Conservation (phyloP, 306 rosid species). For the Carpinus viminea region DNA sequence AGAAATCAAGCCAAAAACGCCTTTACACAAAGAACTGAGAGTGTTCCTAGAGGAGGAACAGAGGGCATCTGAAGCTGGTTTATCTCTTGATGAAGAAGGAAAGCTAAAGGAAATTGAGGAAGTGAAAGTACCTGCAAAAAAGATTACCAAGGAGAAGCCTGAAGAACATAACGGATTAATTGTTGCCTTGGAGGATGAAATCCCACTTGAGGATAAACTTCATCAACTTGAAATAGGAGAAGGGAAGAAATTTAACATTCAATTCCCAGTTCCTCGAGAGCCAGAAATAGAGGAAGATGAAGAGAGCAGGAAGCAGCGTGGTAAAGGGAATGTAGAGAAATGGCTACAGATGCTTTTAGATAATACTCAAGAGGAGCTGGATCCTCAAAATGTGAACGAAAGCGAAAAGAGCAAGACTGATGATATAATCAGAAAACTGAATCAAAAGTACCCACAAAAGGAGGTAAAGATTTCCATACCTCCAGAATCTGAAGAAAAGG, state of each 20-base stretch:
- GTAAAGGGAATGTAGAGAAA: conserved; percentile 90
- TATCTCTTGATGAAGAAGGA: conserved; percentile 46
- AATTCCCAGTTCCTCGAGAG: conserved; percentile 38
- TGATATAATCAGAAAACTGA: conserved; percentile 46
- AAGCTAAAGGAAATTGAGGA: conserved; percentile 41
- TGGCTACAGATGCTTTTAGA: conserved; percentile 94
- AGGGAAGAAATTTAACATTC: conserved; percentile 37
- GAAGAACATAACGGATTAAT: conserved; percentile 42
- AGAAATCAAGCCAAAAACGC: conserved; percentile 53
- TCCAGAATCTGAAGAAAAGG: conserved; percentile 36
- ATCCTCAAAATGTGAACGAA: conserved; percentile 39
- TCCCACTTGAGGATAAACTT: conserved; percentile 44
- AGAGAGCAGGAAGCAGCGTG: conserved; percentile 70
- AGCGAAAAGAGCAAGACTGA: conserved; percentile 32
- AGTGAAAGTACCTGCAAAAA: conserved; percentile 29
- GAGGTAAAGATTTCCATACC: conserved; percentile 41
- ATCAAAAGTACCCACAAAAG: conserved; percentile 49
- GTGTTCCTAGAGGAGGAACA: conserved; percentile 88
- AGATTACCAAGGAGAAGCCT: conserved; percentile 34
- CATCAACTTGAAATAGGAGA: conserved; percentile 54
- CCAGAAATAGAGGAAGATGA: conserved; percentile 75
- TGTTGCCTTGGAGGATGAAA: conserved; percentile 53
- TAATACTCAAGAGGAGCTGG: conserved; percentile 41
- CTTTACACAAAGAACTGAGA: conserved; percentile 84
- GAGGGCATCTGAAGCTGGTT: conserved; percentile 55